These are phyloP conservation scores for Aegilops sharonensis DNA, from an alignment of 176 grass and related monocot species.

Conservation along the genomic window DNA sequence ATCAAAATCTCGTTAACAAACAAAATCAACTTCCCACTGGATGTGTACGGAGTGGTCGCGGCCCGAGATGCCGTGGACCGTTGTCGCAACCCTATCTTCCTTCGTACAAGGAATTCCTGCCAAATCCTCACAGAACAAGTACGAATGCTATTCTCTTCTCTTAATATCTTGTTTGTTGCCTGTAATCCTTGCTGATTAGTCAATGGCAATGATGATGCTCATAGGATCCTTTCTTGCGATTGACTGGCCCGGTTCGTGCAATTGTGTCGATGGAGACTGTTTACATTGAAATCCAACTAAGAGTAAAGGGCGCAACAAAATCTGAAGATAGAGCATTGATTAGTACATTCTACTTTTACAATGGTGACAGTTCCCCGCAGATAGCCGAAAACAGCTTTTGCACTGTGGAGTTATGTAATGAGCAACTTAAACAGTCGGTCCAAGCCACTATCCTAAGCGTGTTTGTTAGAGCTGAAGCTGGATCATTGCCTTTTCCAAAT, in stretches of 20 bases:
- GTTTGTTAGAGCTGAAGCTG: not conserved
- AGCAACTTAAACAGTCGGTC: not conserved
- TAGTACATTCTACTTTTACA: not conserved
- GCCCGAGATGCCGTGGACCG: too few relatives aligned
- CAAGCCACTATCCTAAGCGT: not conserved
- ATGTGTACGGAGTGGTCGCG: too few relatives aligned
- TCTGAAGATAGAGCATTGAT: not conserved
- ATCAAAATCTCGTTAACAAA: too few relatives aligned
- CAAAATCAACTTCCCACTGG: too few relatives aligned
- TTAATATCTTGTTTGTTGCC: not conserved
- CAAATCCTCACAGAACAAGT: too few relatives aligned
- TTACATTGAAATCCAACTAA: not conserved
- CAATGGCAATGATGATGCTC: not conserved
- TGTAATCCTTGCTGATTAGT: not conserved
- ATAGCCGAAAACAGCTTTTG: not conserved
- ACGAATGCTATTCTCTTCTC: not conserved
- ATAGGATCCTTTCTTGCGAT: not conserved
- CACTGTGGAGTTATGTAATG: not conserved
- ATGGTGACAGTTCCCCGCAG: not conserved
- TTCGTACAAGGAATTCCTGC: too few relatives aligned
- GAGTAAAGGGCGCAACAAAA: not conserved
- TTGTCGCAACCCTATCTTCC: too few relatives aligned
- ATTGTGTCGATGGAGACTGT: not conserved
- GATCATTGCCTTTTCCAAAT: not conserved
- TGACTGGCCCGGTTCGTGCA: not conserved